Percentiles rank a stretch among this genome's conserved stretches.
Evolutionary conservation across 768 basidiomycete genomes (phyloP).

Genomic region (Xerocomellus amylosporus): DNA sequence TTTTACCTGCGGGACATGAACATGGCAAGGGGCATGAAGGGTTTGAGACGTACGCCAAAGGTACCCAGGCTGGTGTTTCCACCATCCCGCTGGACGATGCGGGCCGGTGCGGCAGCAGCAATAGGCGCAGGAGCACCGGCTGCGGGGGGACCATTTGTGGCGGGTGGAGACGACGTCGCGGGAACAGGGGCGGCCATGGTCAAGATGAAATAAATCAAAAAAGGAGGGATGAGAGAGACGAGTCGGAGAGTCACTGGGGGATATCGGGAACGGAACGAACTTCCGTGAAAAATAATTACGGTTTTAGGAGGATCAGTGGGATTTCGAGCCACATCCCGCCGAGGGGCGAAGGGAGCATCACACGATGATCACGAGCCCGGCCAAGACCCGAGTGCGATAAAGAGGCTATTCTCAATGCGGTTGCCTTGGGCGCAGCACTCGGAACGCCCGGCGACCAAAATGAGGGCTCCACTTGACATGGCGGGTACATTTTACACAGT

Average conservation of each 20-base stretch:
- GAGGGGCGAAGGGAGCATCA: too few relatives aligned
- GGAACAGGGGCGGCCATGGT: conserved; percentile 18
- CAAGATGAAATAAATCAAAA: not conserved
- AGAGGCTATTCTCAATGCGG: not conserved
- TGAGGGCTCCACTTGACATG: not conserved
- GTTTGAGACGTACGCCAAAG: conserved; percentile 52
- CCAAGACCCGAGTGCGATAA: too few relatives aligned
- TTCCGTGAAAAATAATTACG: conserved; percentile 1
- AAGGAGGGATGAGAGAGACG: not conserved
- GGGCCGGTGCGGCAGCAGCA: conserved; percentile 43
- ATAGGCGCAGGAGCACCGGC: not conserved
- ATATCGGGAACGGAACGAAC: conserved; percentile 6
- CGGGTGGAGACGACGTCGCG: not conserved
- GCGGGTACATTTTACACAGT: not conserved
- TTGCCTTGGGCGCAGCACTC: not conserved
- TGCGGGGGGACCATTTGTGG: conserved; percentile 8
- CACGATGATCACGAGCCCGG: too few relatives aligned
- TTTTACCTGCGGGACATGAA: conserved; percentile 61
- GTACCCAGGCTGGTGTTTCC: conserved; percentile 63
- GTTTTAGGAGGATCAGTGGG: not conserved
- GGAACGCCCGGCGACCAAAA: not conserved
- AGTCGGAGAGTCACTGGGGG: not conserved
- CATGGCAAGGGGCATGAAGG: not conserved
- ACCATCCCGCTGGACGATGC: conserved; percentile 49
- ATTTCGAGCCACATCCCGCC: too few relatives aligned